Evolutionary conservation across 2,329 filamentous ascomycete genomes (phyloP), one percentile per base, ranked within the genome.

Genomic region (Ophiostoma piceae): DNA sequence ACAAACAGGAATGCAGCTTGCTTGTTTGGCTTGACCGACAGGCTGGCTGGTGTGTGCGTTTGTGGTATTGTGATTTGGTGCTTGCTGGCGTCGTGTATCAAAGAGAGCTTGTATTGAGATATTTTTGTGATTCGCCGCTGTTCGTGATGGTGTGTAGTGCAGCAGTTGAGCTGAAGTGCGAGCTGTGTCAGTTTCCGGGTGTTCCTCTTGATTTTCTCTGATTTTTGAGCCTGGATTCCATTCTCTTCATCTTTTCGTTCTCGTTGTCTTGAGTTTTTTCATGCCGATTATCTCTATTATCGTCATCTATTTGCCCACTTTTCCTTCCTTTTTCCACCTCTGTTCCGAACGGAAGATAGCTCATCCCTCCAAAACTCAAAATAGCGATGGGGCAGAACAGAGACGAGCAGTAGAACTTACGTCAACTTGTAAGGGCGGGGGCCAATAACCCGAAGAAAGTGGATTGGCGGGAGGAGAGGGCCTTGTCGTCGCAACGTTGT

Each of bases 1-100:
- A 9, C 47, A 54, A 29, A 29, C 39, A 60, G 62, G 19, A 65
- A 54, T 66, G 69, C 70, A 69, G 70, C 37, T 51, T 65, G 65
- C 67, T 39, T 39, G 64, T 71, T 71, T 65, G 70, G 70, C 64
- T 64, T 68, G 47, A 71, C 71, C 71, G 71, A 71, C 67, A 29
- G 29, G 43, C 62, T 67, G 32, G 35, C 57, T 67, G 62, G 41
- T 64, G 37, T 64, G 57, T 16, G 43, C 32, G 22, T 41, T 6
- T 29, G 64, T 47, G 19, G 43, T 47, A 19, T 47, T 47, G 43
- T 43, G 19, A 19, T 47, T 6, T 47, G 16, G 43, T 26, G 67
- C 39, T 66, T 41, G 62, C 35, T 51, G 29, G 62, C 29, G 43
- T 67, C 4, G 51, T 41, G n/a, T 60, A 11, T 57, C 35, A 37